Base-by-base conservation (phyloP, 805 yeast species). In the Zygosaccharomyces bisporus region DNA sequence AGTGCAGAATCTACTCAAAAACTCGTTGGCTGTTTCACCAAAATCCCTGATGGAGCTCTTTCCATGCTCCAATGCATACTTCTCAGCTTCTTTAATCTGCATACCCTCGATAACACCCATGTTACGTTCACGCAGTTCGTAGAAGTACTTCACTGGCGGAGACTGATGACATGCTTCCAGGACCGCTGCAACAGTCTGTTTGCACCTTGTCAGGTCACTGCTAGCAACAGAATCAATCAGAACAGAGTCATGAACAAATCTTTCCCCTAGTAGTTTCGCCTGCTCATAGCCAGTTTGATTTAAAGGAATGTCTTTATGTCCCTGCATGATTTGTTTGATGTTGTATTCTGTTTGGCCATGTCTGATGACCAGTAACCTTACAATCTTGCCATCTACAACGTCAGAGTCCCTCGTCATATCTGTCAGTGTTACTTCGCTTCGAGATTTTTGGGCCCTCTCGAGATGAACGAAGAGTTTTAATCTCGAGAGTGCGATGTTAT, bases 281-380 rank as follows among this genome's bases (percentile, higher is more conserved):
- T 87, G 95, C 3, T 66, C 53, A 2, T 57, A 44, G 0, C 96
- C 95, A 3, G 68, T 71, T 0, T 66, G 74, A 56, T 86, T 86
- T 43, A 88, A 58, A 14, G 77, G 74, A 4, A 80, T 77, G 57
- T 87, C 83, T 35, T 55, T 56, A 57, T 87, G 95, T 1, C 96
- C 96, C 63, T 87, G 96, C 30, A 87, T 63, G 39, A 83, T 82
- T 63, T 79, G 82, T 42, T 74, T 59, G 30, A 73, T 71, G 58
- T 87, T 87, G 63, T 82, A 81, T 45, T 80, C 80, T 0, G 96
- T 87, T 60, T 84, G 93, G 1, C 95, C 96, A 55, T 87, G 96
- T 56, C 96, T 76, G 4, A 87, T 77, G 4, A 86, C 61, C 51
- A 83, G 81, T 2, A 85, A 55, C 19, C 85, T 67, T 1, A 77